Evolutionary conservation across 2,329 filamentous ascomycete species (phyloP), one percentile per base, ranked within the genome.

Genomic region (Fusarium acutatum): DNA sequence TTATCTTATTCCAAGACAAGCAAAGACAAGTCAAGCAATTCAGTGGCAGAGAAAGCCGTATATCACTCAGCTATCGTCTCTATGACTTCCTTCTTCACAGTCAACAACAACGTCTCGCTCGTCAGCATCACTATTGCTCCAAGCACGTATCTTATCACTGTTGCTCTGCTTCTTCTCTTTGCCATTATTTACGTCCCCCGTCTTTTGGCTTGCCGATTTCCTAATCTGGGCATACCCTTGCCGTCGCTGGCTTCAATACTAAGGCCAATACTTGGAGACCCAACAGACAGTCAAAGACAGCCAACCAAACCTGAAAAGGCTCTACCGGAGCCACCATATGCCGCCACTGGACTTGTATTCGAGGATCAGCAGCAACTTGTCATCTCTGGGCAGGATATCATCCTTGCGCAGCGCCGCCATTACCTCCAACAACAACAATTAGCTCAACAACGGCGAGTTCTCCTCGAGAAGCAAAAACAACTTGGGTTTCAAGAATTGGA

Each of bases 91-190:
- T 83, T 90, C 80, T 82, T 91, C 75, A 88, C 88, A 60, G 86
- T 90, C 74, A 88, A 90, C 82, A 90, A 88, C 81, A 87, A 89
- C 85, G 85, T 90, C 79, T 88, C 88, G 65, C 85, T 91, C 75
- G 79, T 91, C 79, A 90, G 86, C 81, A 84, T 91, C 77, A 87
- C 83, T 76, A 86, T 90, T 80, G 87, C 88, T 44, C 88, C 89
- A 30, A 87, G 87, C 80, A 88, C 88, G 64, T 90, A 87, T 79
- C 82, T 90, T 75, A 86, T 87, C 67, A 84, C 85, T 34, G 78
- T 89, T 69, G 81, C 83, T 64, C 75, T 90, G 35, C 78, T 84
- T 56, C 82, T 90, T 74, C 82, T 86, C 78, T 88, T 90, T 75
- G 72, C 88, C 69, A 85, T 84, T 64, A 77, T 88, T 57, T 89